Conservation (phyloP, 306 rosid genomes). For the Cucurbita ficifolia region DNA sequence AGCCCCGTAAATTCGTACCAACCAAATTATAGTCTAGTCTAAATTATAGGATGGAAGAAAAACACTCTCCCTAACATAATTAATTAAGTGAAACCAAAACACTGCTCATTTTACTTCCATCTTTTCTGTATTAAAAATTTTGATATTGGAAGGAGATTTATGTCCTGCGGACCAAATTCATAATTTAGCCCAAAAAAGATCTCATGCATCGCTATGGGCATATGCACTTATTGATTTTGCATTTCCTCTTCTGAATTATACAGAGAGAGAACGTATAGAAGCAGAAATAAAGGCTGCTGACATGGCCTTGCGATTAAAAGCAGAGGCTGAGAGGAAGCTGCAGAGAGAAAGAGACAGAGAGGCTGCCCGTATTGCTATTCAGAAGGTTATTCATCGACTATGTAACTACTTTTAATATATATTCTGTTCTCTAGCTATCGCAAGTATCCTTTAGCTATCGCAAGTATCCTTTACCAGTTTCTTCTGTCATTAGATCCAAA, state of each 20-base stretch:
- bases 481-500: constrained; percentile 34
- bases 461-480: neutral
- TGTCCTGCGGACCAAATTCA: neutral
- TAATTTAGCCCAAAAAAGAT: neutral
- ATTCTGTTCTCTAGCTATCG: neutral
- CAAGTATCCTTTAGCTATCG: neutral
- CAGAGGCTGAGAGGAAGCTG: constrained; percentile 36
- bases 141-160: neutral
- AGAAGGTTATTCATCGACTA: constrained; percentile 28
- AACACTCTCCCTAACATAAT: neutral
- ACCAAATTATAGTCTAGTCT: neutral
- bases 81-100: neutral
- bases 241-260: neutral
- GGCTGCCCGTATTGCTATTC: constrained; percentile 64
- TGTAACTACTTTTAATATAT: neutral
- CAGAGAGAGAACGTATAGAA: constrained; percentile 72
- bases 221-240: neutral
- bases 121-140: neutral
- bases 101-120: neutral
- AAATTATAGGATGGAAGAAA: neutral
- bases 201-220: neutral
- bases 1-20: neutral
- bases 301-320: constrained; percentile 39
- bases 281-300: constrained; percentile 66
- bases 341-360: constrained; percentile 65